A percentile compares a stretch with the other conserved stretches of the same genome.
phyloP scores from a whole-genome alignment of 1,284 basidiomycete species.

The Cystobasidium slooffiae region DNA sequence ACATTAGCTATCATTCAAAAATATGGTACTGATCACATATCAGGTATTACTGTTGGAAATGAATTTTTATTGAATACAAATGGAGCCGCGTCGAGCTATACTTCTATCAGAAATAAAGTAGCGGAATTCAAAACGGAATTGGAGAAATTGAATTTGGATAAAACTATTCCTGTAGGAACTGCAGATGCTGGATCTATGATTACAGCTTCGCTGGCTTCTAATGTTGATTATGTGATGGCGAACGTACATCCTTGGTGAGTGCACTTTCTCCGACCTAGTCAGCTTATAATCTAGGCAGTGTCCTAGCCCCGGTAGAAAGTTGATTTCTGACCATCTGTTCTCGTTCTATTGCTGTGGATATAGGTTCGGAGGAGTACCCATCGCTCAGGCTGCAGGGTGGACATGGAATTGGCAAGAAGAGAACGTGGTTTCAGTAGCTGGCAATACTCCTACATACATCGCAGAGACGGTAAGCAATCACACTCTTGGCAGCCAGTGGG shows the following conservation, averaged over 20 bases:
- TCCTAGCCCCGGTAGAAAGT: too few species aligned
- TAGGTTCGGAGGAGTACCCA: slow-evolving; percentile 69
- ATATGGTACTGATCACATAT: slow-evolving; percentile 77
- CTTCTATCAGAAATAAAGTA: slow-evolving; percentile 68
- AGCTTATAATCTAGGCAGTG: too few species aligned
- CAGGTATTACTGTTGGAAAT: slow-evolving; percentile 69
- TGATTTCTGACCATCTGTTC: too few species aligned
- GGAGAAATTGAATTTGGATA: slow-evolving; percentile 60
- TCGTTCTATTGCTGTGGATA: too few species aligned
- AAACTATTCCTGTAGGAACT: slow-evolving; percentile 75
- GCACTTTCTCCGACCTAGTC: neutral
- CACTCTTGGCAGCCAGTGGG: slow-evolving; percentile 5
- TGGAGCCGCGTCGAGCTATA: slow-evolving; percentile 32
- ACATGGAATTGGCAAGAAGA: slow-evolving; percentile 66
- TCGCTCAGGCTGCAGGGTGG: slow-evolving; percentile 72
- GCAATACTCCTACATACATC: slow-evolving; percentile 69
- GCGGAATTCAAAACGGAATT: slow-evolving; percentile 65
- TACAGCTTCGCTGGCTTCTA: slow-evolving; percentile 68
- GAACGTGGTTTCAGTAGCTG: slow-evolving; percentile 57
- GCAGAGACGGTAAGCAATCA: slow-evolving; percentile 71
- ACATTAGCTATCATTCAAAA: slow-evolving; percentile 72
- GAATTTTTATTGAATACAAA: slow-evolving; percentile 50
- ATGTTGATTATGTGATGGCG: slow-evolving; percentile 71
- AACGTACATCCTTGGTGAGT: slow-evolving; percentile 78
- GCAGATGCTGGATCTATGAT: slow-evolving; percentile 89